Evolutionary conservation across 192 early-diverging fungal genomes (phyloP).

Genomic region (Phlyctochytrium arcticum): DNA sequence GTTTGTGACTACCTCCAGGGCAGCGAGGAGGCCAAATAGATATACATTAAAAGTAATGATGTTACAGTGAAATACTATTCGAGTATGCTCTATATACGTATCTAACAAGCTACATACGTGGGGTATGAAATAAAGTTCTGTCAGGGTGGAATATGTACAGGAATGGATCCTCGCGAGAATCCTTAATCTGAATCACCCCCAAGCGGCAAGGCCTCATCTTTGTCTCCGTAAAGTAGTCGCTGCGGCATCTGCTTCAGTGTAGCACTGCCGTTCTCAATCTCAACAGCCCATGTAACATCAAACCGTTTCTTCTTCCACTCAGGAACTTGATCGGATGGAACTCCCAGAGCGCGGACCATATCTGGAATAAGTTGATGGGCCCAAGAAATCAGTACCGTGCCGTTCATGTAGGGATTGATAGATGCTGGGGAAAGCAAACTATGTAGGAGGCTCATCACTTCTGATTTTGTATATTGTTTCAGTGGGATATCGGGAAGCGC

Average conservation of each 20-base stretch:
- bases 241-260: conserved; percentile 31
- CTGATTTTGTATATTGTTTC: no score
- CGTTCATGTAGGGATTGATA: conserved; percentile 20
- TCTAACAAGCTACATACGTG: no score
- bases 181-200: no score
- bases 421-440: no score
- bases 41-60: no score
- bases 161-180: no score
- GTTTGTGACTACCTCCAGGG: conserved; percentile 3
- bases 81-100: no score
- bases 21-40: neutral
- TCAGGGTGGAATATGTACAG: no score
- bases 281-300: conserved; percentile 49
- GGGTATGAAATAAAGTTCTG: no score
- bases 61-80: no score
- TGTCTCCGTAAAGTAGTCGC: conserved; percentile 38
- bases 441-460: no score
- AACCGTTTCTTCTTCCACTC: conserved; percentile 46
- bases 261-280: neutral
- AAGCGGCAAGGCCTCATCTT: conserved; percentile 15
- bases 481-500: no score
- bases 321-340: conserved; percentile 21
- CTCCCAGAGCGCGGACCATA: conserved; percentile 33
- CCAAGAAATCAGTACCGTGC: conserved; percentile 43
- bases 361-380: conserved; percentile 46